A percentile compares a stretch with the other conserved stretches of the same genome.
phyloP scores from a whole-genome alignment of 1,284 basidiomycete genomes.

The Cutaneotrichosporon cyanovorans region DNA sequence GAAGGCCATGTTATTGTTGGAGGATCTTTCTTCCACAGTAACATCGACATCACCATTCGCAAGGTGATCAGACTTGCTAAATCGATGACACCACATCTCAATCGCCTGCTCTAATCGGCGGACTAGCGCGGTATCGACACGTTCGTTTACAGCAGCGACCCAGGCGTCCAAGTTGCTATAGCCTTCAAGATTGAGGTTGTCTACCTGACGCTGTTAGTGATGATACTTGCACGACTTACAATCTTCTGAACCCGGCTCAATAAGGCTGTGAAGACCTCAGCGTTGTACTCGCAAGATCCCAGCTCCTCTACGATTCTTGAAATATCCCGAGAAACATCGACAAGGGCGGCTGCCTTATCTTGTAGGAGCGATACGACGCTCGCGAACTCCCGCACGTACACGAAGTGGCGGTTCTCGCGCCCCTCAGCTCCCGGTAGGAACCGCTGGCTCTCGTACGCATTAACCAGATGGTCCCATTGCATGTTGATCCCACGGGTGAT shows the following conservation, averaged over 20 bases:
- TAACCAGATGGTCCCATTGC: constrained; percentile 94
- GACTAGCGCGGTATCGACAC: constrained; percentile 76
- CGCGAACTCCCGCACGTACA: constrained; percentile 91
- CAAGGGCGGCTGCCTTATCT: constrained; percentile 90
- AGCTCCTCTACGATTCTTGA: constrained; percentile 77
- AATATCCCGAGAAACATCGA: constrained; percentile 84
- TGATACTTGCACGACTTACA: constrained; percentile 47
- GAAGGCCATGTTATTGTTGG: constrained; percentile 37
- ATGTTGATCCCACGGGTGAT: constrained; percentile 78
- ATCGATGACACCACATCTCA: constrained; percentile 79
- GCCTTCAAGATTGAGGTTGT: constrained; percentile 88
- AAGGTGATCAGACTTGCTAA: constrained; percentile 65
- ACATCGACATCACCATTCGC: constrained; percentile 9
- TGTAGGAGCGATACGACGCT: constrained; percentile 81
- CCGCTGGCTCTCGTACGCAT: constrained; percentile 74
- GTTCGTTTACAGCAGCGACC: constrained; percentile 80
- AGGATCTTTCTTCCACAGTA: constrained; percentile 3
- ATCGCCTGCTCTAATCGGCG: constrained; percentile 71
- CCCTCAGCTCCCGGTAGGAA: constrained; percentile 62
- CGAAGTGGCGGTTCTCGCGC: constrained; percentile 79
- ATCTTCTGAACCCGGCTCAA: constrained; percentile 78
- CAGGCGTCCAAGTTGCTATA: constrained; percentile 97
- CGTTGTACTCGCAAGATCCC: constrained; percentile 72
- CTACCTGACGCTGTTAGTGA: constrained; percentile 55
- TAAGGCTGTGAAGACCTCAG: constrained; percentile 70